Percentiles rank a stretch among this genome's conserved stretches.
Evolutionary conservation across 2,329 filamentous ascomycete genomes (phyloP).

Genomic region (Sporothrix phasma): DNA sequence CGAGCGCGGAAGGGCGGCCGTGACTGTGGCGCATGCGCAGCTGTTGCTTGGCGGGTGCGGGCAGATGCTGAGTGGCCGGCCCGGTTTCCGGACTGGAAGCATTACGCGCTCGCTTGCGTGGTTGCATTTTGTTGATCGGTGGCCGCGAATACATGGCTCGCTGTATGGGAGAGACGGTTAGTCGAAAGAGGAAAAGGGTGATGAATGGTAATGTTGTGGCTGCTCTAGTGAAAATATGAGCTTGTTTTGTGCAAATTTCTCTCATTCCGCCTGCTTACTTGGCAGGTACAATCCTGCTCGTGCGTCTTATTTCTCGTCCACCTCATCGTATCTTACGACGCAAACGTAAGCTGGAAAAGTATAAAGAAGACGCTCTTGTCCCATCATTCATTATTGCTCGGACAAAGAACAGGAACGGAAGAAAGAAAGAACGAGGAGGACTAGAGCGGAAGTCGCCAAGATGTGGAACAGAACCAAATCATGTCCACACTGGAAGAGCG

Average conservation of each 20-base stretch:
- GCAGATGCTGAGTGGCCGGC: constrained; percentile 58
- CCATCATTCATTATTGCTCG: too few species aligned
- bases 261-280: neutral
- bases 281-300: neutral
- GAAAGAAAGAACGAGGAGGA: neutral
- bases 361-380: neutral
- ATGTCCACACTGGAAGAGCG: neutral
- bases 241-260: neutral
- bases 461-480: too few species aligned
- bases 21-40: constrained; percentile 56
- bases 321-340: neutral
- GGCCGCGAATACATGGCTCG: constrained; percentile 64
- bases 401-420: neutral
- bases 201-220: constrained; percentile 5
- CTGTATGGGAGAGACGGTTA: constrained; percentile 30
- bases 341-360: neutral
- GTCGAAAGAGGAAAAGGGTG: neutral
- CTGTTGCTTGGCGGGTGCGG: constrained; percentile 52
- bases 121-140: constrained; percentile 65
- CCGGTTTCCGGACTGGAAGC: constrained; percentile 62
- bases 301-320: neutral
- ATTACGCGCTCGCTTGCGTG: constrained; percentile 58
- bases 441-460: neutral
- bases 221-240: neutral
- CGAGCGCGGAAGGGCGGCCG: constrained; percentile 51